Evolutionary conservation across 768 basidiomycete species (phyloP).

Genomic region (Boletus sp.): DNA sequence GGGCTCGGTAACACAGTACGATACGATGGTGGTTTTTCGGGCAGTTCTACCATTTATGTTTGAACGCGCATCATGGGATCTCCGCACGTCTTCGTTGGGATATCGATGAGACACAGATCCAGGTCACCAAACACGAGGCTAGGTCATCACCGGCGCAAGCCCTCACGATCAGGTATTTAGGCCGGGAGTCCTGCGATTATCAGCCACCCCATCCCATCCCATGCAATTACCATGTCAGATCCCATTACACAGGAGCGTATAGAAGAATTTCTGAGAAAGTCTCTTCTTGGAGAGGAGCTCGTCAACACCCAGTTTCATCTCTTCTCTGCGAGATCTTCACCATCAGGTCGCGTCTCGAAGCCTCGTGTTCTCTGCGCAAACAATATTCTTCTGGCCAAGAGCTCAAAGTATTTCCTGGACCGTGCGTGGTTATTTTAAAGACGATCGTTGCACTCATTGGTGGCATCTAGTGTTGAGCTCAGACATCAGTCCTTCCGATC

Average conservation of each 20-base stretch:
- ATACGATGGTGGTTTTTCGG: not conserved
- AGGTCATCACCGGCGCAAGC: too few species aligned
- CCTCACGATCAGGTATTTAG: too few species aligned
- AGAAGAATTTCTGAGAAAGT: constrained; percentile 24
- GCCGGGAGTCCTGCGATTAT: too few species aligned
- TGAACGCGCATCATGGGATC: not conserved
- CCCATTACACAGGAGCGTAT: constrained; percentile 8
- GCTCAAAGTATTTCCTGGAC: constrained; percentile 29
- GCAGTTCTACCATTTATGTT: not conserved
- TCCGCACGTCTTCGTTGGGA: not conserved
- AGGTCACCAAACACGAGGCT: not conserved
- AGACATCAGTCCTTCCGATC: constrained; percentile 7
- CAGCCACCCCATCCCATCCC: too few species aligned
- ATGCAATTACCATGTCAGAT: constrained; percentile 11
- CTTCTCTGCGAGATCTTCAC: constrained; percentile 20
- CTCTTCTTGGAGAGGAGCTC: too few species aligned
- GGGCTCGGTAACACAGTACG: not conserved
- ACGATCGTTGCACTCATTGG: not conserved
- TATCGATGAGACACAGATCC: not conserved
- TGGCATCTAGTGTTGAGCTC: too few species aligned
- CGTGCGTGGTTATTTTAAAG: constrained; percentile 9
- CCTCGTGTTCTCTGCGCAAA: constrained; percentile 28
- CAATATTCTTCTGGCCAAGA: constrained; percentile 23
- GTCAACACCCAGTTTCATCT: constrained; percentile 32
- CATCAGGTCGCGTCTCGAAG: constrained; percentile 6